Evolutionary conservation across 78 protist species (phyloP).

Genomic region (Creolimax fragrantissima): DNA sequence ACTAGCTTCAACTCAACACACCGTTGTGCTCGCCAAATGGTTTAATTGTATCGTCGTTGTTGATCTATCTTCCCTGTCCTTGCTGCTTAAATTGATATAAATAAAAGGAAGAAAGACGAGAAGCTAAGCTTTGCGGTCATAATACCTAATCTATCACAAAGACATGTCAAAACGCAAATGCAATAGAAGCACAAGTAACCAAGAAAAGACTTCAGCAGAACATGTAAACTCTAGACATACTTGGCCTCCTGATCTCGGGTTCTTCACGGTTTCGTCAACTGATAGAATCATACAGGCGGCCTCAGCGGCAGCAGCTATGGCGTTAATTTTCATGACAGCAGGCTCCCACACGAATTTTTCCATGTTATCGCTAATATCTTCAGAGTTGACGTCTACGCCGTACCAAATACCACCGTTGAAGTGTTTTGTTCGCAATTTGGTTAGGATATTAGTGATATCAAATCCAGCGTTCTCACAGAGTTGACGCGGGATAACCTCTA

Average conservation of each 20-base stretch:
- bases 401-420: constrained; percentile 60
- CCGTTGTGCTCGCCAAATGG: no score
- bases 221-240: no score
- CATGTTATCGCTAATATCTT: constrained; percentile 88
- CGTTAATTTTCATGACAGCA: constrained; percentile 82
- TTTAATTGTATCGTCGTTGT: no score
- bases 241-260: neutral
- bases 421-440: constrained; percentile 92
- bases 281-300: constrained; percentile 96
- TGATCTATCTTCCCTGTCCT: no score
- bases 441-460: constrained; percentile 94
- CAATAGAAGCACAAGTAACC: no score
- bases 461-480: constrained; percentile 96
- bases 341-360: constrained; percentile 97
- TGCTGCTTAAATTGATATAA: no score
- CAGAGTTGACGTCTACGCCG: constrained; percentile 94
- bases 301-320: constrained; percentile 94
- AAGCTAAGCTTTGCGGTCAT: no score
- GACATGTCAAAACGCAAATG: no score
- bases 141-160: no score
- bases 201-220: no score
- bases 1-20: no score
- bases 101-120: no score
- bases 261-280: constrained; percentile 80
- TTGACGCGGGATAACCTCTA: constrained; percentile 95